Conservation (phyloP, 2,329 filamentous ascomycete species). For the Colletotrichum sp. region DNA sequence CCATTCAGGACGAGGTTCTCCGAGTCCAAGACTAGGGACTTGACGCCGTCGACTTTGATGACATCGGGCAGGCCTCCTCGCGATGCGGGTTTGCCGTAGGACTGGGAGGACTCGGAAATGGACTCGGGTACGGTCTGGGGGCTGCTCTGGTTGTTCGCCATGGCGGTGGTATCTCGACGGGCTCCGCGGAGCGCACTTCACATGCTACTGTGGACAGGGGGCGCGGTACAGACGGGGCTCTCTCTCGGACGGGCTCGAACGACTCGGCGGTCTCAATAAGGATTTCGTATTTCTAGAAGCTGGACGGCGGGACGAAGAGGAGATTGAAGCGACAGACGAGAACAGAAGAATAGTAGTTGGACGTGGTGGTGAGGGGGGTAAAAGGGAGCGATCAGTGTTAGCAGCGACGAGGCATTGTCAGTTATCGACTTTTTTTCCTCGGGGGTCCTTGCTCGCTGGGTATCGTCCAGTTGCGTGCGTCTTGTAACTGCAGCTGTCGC, state of each 20-base stretch:
- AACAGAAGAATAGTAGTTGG: background rate
- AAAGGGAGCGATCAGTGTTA: background rate
- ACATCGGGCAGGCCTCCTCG: background rate
- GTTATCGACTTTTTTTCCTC: background rate
- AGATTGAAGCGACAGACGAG: background rate
- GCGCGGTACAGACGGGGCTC: background rate
- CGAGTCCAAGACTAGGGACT: slow-evolving; percentile 34
- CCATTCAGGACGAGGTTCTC: slow-evolving; percentile 37
- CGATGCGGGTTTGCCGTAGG: slow-evolving; percentile 14
- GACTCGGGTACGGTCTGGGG: slow-evolving; percentile 5
- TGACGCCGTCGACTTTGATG: slow-evolving; percentile 31
- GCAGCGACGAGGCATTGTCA: slow-evolving; percentile 14
- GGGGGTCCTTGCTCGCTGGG: background rate
- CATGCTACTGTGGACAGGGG: background rate
- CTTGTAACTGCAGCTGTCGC: background rate
- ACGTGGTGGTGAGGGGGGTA: background rate
- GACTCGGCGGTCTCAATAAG: background rate
- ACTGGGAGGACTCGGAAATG: slow-evolving; percentile 17
- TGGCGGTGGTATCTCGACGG: background rate
- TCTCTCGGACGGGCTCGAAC: background rate
- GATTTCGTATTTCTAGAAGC: background rate
- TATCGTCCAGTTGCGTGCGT: background rate
- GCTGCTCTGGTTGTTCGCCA: background rate
- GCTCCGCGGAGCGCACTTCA: slow-evolving; percentile 10
- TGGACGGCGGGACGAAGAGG: background rate